Conservation (phyloP, 179 eudicot genomes). For the Corrigiola litoralis region DNA sequence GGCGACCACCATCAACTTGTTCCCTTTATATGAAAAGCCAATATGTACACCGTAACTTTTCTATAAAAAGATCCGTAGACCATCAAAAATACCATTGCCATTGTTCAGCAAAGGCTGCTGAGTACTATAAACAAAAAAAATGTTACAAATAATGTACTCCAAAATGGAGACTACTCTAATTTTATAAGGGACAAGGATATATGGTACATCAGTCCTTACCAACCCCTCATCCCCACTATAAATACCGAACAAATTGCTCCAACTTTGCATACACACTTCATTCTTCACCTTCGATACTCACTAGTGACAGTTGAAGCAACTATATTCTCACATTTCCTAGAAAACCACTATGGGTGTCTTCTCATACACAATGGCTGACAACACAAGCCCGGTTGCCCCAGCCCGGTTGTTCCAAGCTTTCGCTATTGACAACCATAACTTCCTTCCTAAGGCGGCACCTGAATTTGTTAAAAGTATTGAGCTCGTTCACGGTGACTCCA, state of each 20-base stretch:
- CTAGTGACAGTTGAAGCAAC: not conserved
- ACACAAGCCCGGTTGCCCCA: constrained; percentile 3
- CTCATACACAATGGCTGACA: constrained; percentile 13
- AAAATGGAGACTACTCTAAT: not conserved
- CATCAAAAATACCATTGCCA: constrained; percentile 4
- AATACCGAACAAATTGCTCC: not conserved
- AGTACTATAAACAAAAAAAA: not conserved
- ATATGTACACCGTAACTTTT: too few relatives aligned
- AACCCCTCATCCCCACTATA: not conserved
- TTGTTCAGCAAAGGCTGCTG: not conserved
- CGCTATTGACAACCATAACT: constrained; percentile 10
- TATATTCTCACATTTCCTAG: not conserved
- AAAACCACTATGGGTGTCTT: constrained; percentile 5
- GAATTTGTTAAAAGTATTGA: constrained; percentile 7
- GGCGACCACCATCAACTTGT: too few relatives aligned
- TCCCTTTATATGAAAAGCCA: too few relatives aligned
- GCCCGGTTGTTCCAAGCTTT: constrained; percentile 12
- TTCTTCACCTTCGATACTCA: not conserved
- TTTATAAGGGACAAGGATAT: not conserved
- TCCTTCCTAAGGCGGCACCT: constrained; percentile 7
- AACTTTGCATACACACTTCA: not conserved
- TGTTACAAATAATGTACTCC: too few relatives aligned
- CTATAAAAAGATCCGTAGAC: not conserved
- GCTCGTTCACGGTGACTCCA: constrained; percentile 12
- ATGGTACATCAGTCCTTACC: too few relatives aligned